Percentiles rank a stretch among this genome's conserved stretches.
phyloP scores from a whole-genome alignment of 306 rosid species.

The Quercus aquifolioides region DNA sequence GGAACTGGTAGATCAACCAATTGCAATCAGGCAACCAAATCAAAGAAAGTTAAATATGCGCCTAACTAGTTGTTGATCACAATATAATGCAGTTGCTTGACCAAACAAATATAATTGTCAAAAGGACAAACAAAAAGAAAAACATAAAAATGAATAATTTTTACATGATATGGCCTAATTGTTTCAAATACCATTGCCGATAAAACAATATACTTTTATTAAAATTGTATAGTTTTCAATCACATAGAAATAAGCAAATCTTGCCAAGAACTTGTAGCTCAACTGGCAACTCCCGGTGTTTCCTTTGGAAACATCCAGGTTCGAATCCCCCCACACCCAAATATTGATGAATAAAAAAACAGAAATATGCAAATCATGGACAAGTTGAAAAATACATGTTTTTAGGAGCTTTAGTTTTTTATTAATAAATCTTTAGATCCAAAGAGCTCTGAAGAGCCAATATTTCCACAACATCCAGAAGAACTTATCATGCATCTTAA shows the following conservation, averaged over 20 bases:
- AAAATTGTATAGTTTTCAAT: neutral
- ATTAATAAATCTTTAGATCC: conserved; percentile 16
- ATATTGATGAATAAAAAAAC: too few species aligned
- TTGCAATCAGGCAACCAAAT: conserved; percentile 1
- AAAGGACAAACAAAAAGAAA: neutral
- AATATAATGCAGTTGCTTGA: neutral
- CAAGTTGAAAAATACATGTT: conserved; percentile 2
- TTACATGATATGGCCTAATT: neutral
- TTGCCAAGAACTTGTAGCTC: neutral
- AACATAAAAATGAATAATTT: neutral
- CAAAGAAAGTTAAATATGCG: neutral
- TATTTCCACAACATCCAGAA: neutral
- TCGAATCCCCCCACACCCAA: too few species aligned
- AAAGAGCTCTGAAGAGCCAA: neutral
- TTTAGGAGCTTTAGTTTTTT: conserved; percentile 8
- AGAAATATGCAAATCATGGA: neutral
- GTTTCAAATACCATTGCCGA: neutral
- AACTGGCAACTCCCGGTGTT: too few species aligned
- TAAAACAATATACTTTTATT: neutral
- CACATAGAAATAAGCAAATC: neutral
- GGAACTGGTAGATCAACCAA: conserved; percentile 3
- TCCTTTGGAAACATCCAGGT: too few species aligned
- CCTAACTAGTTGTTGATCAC: neutral
- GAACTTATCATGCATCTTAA: conserved; percentile 11
- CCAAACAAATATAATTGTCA: neutral